phyloP scores from a whole-genome alignment of 208 protist species.

The Crithidia acanthocephali region DNA sequence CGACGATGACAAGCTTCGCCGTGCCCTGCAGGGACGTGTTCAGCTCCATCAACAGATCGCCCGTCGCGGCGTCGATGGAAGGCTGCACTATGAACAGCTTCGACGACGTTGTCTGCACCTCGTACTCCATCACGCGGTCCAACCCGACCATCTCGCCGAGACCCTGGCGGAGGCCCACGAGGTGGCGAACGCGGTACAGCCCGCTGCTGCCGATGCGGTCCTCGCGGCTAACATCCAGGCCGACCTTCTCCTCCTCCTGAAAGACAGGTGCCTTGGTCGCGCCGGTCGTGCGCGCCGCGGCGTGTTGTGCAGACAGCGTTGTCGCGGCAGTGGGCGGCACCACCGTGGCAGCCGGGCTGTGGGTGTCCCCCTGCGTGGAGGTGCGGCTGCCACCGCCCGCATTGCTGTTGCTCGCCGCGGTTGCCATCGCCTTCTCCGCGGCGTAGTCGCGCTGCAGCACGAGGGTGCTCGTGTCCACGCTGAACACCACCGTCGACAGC shows the following conservation, averaged over 20 bases:
- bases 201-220: slow-evolving; percentile 39
- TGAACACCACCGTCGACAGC: slow-evolving; percentile 25
- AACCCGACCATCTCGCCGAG: slow-evolving; percentile 64
- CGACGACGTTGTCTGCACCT: slow-evolving; percentile 36
- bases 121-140: slow-evolving; percentile 71
- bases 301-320: neutral
- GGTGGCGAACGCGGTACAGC: slow-evolving; percentile 44
- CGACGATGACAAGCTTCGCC: slow-evolving; percentile 41
- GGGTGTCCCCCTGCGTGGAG: neutral
- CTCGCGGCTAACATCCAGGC: slow-evolving; percentile 24
- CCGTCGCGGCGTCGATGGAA: slow-evolving; percentile 39
- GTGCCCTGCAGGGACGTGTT: slow-evolving; percentile 60
- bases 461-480: slow-evolving; percentile 39
- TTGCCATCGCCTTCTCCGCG: slow-evolving; percentile 5
- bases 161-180: slow-evolving; percentile 56
- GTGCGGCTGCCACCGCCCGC: neutral
- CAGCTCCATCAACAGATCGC: slow-evolving; percentile 54
- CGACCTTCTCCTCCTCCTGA: slow-evolving; percentile 28
- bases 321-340: neutral
- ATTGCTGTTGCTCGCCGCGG: too few relatives aligned
- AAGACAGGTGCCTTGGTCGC: neutral
- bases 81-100: slow-evolving; percentile 51
- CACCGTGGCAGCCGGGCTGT: neutral
- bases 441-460: slow-evolving; percentile 27
- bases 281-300: neutral